Base-by-base conservation (phyloP, 768 basidiomycete species). In the Megacollybia marginata region DNA sequence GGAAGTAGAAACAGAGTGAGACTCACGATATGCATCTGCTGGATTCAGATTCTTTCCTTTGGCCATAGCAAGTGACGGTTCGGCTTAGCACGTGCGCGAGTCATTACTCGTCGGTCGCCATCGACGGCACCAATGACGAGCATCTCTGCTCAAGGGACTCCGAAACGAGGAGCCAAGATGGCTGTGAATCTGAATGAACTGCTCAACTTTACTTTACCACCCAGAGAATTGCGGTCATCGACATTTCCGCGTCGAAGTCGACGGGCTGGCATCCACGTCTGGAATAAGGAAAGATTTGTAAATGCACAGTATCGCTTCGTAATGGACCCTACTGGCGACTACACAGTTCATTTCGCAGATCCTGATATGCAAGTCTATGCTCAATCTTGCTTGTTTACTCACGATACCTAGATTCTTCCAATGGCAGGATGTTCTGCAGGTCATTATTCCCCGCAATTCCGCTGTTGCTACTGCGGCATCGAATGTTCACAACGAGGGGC, bases 241-340 rank as follows among this genome's bases (percentile, higher is more conserved):
- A 80, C 66, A 56, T 62, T 83, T 16, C 88, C 89, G 2, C 74
- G 89, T 62, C 82, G 92, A 63, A 87, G 86, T 58, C 82, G 82
- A 71, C 86, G 76, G 70, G 78, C 77, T 1, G 74, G 72, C 40
- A 71, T 76, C 35, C 80, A 79, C 46, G 79, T 86, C 31, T 89
- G 90, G 86, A 91, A 88, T 62, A 90, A 91, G 75, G 94, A 96
- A 69, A 84, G 92, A 56, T 98, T 92, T 63, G 83, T 97, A 57
- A 96, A 98, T 67, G 93, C 94, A 9, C 92, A 94, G 63, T 96
- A 94, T 69, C 79, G 92, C 51, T 98, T 97, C 65, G 80, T 98
- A 38, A 85, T 97, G 85, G 90, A 92, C 59, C 95, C 95, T 2
- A 82, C 75, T 36, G 88, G 90, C n/a, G 77, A 78, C 58, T 94